Base-by-base conservation (phyloP, 1,284 basidiomycete genomes). In the Puccinia polysora region DNA sequence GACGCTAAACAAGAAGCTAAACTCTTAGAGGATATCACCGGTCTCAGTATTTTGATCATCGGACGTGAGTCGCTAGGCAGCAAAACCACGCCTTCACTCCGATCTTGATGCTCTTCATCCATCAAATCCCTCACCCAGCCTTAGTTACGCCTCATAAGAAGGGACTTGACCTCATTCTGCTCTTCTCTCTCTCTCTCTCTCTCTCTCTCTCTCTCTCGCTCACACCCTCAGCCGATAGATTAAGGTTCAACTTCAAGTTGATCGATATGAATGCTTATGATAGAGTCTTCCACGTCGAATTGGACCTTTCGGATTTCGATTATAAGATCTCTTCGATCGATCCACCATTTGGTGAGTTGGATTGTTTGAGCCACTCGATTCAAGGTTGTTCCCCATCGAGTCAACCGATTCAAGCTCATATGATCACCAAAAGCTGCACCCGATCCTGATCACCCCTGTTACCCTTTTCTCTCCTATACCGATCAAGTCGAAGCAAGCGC, bases 241-340 rank as follows among this genome's bases (percentile, higher is more conserved):
- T 60, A 38, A 43, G n/a, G 28, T 60, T 60, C 40, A 45, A 60
- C 30, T 60, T 60, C 40, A 60, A 60, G 40, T 20, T 60, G 28
- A 60, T 60, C 40, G 58, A 60, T 23, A 60, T 60, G 58, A 60
- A 60, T n/a, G 40, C 36, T 15, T 60, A 60, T 25, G 58, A 60
- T 25, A 43, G 58, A 60, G 36, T 60, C 5, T 60, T 60, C 18
- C 43, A 4, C 8, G 18, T 60, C 7, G 58, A 60, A 60, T 25
- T 60, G 8, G 58, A 60, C 28, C 58, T 60, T 8, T 18, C 38
- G 6, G 58, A 60, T 4, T 45, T 45, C 25, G 58, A 60, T 45
- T 60, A 43, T 23, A 60, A 20, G 18, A 60, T 60, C 12, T 3
- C 28, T 4, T 43, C 36, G n/a, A n/a, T 60, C 18, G 58, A 60